These are phyloP conservation scores for Amaranthus palmeri DNA, from an alignment of 148 eudicot species.

Conservation along the genomic window DNA sequence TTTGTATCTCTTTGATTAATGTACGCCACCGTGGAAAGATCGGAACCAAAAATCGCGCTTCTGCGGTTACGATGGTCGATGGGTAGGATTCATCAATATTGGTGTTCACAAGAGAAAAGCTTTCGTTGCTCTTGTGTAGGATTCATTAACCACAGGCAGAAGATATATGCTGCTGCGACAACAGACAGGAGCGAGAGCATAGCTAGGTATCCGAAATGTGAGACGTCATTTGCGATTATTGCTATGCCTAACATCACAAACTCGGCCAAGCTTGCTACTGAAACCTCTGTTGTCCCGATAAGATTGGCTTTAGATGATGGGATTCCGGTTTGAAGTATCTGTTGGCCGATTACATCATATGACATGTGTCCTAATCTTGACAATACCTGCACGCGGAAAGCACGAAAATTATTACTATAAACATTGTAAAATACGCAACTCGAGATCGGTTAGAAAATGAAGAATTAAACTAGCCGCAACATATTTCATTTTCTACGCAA, in stretches of 20 bases:
- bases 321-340: constrained; percentile 95
- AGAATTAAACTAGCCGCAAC: no score
- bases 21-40: constrained; percentile 5
- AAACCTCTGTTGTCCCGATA: constrained; percentile 83
- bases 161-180: constrained; percentile 73
- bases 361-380: constrained; percentile 97
- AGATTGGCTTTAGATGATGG: constrained; percentile 94
- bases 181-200: constrained; percentile 74
- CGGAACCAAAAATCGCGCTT: neutral
- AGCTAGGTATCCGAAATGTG: constrained; percentile 83
- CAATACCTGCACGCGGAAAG: constrained; percentile 43
- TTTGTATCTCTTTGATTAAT: constrained; percentile 6
- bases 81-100: constrained; percentile 27
- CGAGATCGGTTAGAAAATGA: constrained; percentile 29
- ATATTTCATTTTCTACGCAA: no score
- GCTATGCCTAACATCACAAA: constrained; percentile 81
- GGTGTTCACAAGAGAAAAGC: constrained; percentile 52
- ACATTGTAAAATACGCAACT: constrained; percentile 39
- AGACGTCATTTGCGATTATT: constrained; percentile 74
- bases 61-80: neutral
- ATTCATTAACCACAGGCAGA: constrained; percentile 74
- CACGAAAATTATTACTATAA: neutral
- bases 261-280: constrained; percentile 89
- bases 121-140: constrained; percentile 71
- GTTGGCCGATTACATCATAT: constrained; percentile 82